phyloP scores from a whole-genome alignment of 2,329 filamentous ascomycete species.

The Verticillium alfalfae region DNA sequence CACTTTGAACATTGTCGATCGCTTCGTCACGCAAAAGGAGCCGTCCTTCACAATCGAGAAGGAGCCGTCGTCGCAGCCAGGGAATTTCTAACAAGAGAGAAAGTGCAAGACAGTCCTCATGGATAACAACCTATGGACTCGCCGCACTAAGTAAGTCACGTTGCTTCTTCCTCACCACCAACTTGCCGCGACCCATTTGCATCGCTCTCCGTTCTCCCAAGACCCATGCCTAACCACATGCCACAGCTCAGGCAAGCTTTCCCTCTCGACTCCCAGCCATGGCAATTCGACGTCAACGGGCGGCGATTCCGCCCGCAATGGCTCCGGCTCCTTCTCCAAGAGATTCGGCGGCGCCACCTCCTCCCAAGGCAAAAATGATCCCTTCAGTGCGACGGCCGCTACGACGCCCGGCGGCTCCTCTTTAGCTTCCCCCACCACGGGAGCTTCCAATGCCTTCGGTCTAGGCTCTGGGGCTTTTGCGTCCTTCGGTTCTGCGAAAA shows the following conservation, averaged over 20 bases:
- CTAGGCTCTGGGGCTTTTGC: constrained; percentile 94
- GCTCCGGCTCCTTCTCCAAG: constrained; percentile 57
- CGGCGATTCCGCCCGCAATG: constrained; percentile 56
- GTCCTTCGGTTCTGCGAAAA: constrained; percentile 84
- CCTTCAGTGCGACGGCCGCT: constrained; percentile 63
- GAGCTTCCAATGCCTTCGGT: constrained; percentile 84
- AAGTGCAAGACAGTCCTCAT: constrained; percentile 36
- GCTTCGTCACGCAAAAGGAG: constrained; percentile 1
- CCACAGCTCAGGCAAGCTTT: constrained; percentile 78
- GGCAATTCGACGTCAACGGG: constrained; percentile 45
- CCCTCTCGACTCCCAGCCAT: constrained; percentile 68
- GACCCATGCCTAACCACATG: constrained; percentile 13
- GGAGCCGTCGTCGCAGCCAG: constrained; percentile 3
- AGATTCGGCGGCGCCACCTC: constrained; percentile 69
- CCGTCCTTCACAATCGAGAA: constrained; percentile 1
- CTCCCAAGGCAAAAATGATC: constrained; percentile 71
- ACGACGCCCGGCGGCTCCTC: constrained; percentile 64
- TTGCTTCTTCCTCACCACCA: not conserved
- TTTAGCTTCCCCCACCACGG: constrained; percentile 68
- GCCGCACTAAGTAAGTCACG: constrained; percentile 70
- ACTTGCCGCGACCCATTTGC: constrained; percentile 2
- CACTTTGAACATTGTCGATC: not conserved
- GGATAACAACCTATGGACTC: constrained; percentile 69
- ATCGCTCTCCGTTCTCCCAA: constrained; percentile 10
- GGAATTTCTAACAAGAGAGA: constrained; percentile 4